These are phyloP conservation scores for Alternaria consortialis DNA, from an alignment of 2,329 filamentous ascomycete species.

Conservation along the genomic window DNA sequence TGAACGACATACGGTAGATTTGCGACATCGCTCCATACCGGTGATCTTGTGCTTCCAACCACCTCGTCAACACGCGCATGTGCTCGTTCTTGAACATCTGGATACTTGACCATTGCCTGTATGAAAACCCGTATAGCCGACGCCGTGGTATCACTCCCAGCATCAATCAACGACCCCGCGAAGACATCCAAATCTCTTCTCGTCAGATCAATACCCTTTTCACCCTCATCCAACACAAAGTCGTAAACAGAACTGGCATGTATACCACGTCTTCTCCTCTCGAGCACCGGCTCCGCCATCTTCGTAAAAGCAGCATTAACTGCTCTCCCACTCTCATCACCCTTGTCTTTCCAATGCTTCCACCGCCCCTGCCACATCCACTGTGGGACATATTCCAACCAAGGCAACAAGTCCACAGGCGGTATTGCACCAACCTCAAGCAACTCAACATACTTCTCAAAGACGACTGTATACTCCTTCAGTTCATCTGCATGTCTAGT, in stretches of 20 bases:
- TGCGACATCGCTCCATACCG: conserved; percentile 22
- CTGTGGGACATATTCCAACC: conserved; percentile 49
- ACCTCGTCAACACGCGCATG: conserved; percentile 43
- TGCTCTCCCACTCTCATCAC: neutral
- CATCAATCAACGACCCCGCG: conserved; percentile 35
- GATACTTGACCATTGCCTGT: conserved; percentile 13
- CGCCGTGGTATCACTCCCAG: conserved; percentile 39
- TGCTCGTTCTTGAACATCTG: conserved; percentile 36
- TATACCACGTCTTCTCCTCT: conserved; percentile 14
- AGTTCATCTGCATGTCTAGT: neutral
- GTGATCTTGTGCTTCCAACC: conserved; percentile 22
- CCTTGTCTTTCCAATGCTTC: conserved; percentile 18
- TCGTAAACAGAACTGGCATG: conserved; percentile 32
- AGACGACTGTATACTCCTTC: conserved; percentile 28
- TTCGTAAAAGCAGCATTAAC: conserved; percentile 18
- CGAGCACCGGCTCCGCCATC: conserved; percentile 1
- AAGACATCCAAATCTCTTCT: conserved; percentile 49
- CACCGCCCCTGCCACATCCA: conserved; percentile 14
- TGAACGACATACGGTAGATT: conserved; percentile 39
- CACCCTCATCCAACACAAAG: conserved; percentile 14
- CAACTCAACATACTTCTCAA: conserved; percentile 53
- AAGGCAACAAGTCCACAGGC: conserved; percentile 53
- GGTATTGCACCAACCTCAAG: conserved; percentile 58
- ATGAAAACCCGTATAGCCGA: conserved; percentile 21
- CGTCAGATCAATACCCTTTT: conserved; percentile 9